Conservation (phyloP, 2,329 filamentous ascomycete species). For the Allantophomopsis cytisporea region DNA sequence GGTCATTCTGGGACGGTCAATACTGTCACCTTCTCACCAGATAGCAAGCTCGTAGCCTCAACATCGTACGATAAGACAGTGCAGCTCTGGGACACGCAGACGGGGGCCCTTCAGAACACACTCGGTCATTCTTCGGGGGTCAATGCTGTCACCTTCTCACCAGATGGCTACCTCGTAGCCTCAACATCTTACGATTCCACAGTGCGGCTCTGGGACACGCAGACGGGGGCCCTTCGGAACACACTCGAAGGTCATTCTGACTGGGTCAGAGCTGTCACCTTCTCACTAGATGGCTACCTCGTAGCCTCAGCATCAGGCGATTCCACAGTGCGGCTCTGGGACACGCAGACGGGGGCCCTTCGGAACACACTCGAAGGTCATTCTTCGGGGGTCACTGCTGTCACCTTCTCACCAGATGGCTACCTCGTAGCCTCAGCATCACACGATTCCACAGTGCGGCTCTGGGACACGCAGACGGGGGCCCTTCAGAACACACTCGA, state of each 20-base stretch:
- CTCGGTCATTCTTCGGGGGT: background rate
- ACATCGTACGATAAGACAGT: background rate
- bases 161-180: background rate
- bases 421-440: background rate
- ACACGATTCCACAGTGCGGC: too few species aligned
- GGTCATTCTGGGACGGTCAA: background rate
- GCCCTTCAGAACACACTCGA: background rate
- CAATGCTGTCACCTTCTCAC: background rate
- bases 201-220: background rate
- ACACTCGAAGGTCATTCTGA: too few species aligned
- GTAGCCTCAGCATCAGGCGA: too few species aligned
- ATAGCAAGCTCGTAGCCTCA: background rate
- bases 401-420: background rate
- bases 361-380: background rate
- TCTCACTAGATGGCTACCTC: too few species aligned
- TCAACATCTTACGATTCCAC: background rate
- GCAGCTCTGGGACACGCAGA: too few species aligned
- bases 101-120: background rate
- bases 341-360: background rate
- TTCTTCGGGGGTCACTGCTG: background rate
- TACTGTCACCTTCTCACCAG: background rate
- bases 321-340: too few species aligned
- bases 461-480: too few species aligned
- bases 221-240: background rate
- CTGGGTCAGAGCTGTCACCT: too few species aligned